These are phyloP conservation scores for Candida xyloterini DNA, from an alignment of 805 yeast species.

Conservation along the genomic window DNA sequence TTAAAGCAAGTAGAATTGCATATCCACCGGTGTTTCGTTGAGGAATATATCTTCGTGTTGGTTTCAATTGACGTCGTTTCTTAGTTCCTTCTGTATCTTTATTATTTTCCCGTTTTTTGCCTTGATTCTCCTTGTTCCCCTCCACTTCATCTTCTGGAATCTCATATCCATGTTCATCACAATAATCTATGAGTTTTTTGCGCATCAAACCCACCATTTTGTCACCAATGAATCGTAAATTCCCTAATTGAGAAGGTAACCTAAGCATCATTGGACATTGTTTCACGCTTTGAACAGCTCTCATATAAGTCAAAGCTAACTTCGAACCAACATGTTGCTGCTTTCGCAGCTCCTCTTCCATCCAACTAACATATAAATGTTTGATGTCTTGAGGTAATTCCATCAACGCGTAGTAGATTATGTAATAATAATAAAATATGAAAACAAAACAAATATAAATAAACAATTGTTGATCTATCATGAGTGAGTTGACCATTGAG, in stretches of 20 bases:
- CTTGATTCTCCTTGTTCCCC: constrained; percentile 4
- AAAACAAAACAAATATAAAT: constrained; percentile 3
- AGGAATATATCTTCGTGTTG: constrained; percentile 57
- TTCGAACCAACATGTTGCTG: constrained; percentile 51
- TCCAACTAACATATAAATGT: constrained; percentile 53
- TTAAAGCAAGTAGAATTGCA: constrained; percentile 67
- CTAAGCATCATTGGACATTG: constrained; percentile 42
- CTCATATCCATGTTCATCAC: constrained; percentile 48
- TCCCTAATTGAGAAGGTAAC: constrained; percentile 56
- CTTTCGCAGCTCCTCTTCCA: constrained; percentile 48
- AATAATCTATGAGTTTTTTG: constrained; percentile 47
- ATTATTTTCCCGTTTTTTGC: constrained; percentile 2
- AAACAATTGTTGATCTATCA: constrained; percentile 14
- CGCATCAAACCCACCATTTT: constrained; percentile 55
- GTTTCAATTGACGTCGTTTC: constrained; percentile 13
- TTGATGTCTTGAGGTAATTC: constrained; percentile 47
- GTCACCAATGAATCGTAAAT: constrained; percentile 69
- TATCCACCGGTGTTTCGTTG: constrained; percentile 77
- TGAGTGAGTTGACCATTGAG: constrained; percentile 21
- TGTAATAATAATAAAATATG: constrained; percentile 1
- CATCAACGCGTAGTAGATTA: constrained; percentile 29
- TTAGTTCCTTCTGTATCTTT: constrained; percentile 3
- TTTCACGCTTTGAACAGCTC: constrained; percentile 54
- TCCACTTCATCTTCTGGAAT: constrained; percentile 39
- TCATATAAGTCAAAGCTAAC: constrained; percentile 47